Evolutionary conservation across 2,329 filamentous ascomycete genomes (phyloP).

Genomic region (Aureobasidium sp.): DNA sequence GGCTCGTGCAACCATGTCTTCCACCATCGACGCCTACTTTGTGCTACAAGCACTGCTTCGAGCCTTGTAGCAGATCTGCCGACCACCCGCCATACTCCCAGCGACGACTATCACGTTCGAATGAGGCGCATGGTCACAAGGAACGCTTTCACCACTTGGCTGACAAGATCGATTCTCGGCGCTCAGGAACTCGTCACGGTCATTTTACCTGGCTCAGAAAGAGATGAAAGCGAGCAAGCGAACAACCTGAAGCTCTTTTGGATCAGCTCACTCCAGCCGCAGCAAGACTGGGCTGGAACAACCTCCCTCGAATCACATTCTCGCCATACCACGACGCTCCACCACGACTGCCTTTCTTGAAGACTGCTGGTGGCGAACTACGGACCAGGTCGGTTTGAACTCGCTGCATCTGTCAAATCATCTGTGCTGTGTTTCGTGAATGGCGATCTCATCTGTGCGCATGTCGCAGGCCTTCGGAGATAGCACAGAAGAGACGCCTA

Average conservation of each 20-base stretch:
- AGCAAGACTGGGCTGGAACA: background rate
- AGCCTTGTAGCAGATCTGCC: slow-evolving; percentile 4
- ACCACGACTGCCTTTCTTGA: too few species aligned
- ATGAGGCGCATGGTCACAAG: slow-evolving; percentile 3
- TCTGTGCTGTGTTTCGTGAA: background rate
- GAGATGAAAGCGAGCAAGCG: background rate
- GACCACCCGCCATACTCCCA: background rate
- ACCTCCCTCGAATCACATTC: background rate
- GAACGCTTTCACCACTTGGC: background rate
- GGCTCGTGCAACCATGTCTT: slow-evolving; percentile 12
- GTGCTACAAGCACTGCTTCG: background rate
- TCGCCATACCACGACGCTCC: background rate
- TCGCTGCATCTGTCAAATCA: background rate
- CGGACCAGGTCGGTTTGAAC: background rate
- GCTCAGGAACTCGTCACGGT: background rate
- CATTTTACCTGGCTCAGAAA: background rate
- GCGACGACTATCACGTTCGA: background rate
- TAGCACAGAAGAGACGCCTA: background rate
- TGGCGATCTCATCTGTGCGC: background rate
- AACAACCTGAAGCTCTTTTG: background rate
- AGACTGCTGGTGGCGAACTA: background rate
- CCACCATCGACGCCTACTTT: background rate
- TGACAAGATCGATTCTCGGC: background rate
- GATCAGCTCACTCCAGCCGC: background rate
- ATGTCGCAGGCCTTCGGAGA: background rate